Base-by-base conservation (phyloP, 257 asterid species). In the Ballota nigra region DNA sequence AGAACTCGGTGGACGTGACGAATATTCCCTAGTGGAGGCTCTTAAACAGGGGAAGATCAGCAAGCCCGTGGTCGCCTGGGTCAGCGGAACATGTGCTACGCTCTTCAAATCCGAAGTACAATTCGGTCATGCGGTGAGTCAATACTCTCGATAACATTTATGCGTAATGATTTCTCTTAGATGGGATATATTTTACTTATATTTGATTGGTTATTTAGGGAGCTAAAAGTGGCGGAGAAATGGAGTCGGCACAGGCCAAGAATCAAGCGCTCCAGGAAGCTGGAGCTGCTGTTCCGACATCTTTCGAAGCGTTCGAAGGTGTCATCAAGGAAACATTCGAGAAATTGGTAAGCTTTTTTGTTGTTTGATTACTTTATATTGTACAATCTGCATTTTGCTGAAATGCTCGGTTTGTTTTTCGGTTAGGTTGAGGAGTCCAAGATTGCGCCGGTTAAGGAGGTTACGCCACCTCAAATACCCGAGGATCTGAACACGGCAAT, bases 191-290 rank as follows among this genome's bases (percentile, higher is more conserved):
- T 29, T 33, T 28, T n/a, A 65, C 68, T 67, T 49, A 34, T 47
- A 64, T 19, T 63, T 36, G 33, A 58, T 55, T 62, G 29, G 52
- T 31, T 47, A 43, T 29, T 2, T 64, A 94, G 99, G 99, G 98
- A 55, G 99, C 99, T 72, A 94, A 94, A 83, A 94, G 99, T 86
- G 99, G 97, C 56, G 97, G 95, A 22, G 99, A 94, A 75, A 71
- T 94, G 95, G 99, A 94, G 79, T 94, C 99, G 41, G 99, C 99
- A 53, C 99, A 94, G 85, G 99, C 91, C 74, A 94, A 94, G 83
- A 94, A 94, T 75, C 86, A 88, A 85, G 97, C 99, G 63, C 92
- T 91, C 51, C 80, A 73, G 79, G 97, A 91, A 7, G 96, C 96
- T 56, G 97, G 99, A 45, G 97, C 99, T 55, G 83, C 74, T 62